phyloP scores from a whole-genome alignment of 2,329 filamentous ascomycete species.

The Purpureocillium lavendulum region DNA sequence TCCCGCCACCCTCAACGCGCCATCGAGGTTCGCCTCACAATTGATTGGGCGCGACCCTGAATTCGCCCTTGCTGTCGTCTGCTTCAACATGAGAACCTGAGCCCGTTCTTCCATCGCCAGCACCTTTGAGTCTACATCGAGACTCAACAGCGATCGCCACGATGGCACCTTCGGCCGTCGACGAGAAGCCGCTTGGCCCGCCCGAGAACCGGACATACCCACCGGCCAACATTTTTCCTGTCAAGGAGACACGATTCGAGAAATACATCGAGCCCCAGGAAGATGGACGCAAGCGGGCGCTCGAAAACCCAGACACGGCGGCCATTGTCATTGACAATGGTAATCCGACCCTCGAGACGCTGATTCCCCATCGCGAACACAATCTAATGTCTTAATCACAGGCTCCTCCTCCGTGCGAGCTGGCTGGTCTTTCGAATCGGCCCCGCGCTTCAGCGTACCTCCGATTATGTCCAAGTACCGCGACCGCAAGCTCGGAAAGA shows the following conservation, averaged over 20 bases:
- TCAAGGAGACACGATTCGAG: constrained; percentile 55
- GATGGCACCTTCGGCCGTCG: constrained; percentile 48
- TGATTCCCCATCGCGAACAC: background rate
- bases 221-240: constrained; percentile 48
- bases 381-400: constrained; percentile 25
- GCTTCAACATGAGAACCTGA: no score
- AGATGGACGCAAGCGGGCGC: constrained; percentile 65
- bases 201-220: constrained; percentile 36
- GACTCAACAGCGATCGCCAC: constrained; percentile 5
- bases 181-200: constrained; percentile 28
- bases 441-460: constrained; percentile 71
- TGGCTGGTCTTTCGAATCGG: constrained; percentile 87
- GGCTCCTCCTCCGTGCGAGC: constrained; percentile 84
- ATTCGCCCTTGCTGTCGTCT: no score
- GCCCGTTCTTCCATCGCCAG: no score
- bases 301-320: constrained; percentile 46
- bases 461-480: constrained; percentile 93
- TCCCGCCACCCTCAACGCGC: no score
- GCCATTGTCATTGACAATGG: constrained; percentile 98
- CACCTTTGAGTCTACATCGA: background rate
- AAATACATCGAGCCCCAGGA: constrained; percentile 43
- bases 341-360: background rate
- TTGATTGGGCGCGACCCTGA: no score
- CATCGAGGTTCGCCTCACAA: no score
- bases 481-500: constrained; percentile 86